Evolutionary conservation across 2,329 filamentous ascomycete genomes (phyloP), one percentile per base, ranked within the genome.

Genomic region (Talaromyces sp.): DNA sequence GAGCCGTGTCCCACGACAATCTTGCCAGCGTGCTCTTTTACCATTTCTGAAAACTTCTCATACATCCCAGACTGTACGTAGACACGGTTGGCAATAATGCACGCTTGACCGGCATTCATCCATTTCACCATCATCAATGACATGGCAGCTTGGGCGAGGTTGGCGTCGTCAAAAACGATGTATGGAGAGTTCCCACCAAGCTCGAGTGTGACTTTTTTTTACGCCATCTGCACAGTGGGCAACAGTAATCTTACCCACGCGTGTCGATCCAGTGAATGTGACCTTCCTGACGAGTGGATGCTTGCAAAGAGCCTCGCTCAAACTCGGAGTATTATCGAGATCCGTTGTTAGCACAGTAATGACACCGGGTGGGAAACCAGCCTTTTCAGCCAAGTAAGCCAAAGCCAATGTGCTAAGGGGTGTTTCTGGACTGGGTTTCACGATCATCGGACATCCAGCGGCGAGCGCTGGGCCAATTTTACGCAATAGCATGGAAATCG

Each of bases 401-500:
- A 78, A 68, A 2, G 73, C 75, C 8, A 75, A 68, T 2, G 72
- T 69, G 2, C 75, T 73, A 22, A 78, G 71, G 1, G 77, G 77
- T 7, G 77, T 79, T 65, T 77, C 73, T 27, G 74, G 71, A 10
- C 74, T 73, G 1, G 77, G 71, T 61, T 80, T 80, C 45, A 75
- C 70, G 19, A 80, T 75, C 31, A 77, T 74, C 0, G 76, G 76
- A 64, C 76, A 79, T 6, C 77, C 78, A 3, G 77, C 76, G 3
- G 77, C 77, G 17, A 80, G 70, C 1, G 78, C 77, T 25, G 75
- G 72, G 13, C 70, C 74, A 11, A 72, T 72, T 58, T 78, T 77
- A 10, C 76, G 69, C 36, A 75, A 70, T 69, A 91, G 87, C 89
- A 92, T 92, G 59, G 89, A 89, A 2, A 89, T 87, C 13, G 90